Conservation (phyloP, 306 rosid species). For the Malus sieversii region DNA sequence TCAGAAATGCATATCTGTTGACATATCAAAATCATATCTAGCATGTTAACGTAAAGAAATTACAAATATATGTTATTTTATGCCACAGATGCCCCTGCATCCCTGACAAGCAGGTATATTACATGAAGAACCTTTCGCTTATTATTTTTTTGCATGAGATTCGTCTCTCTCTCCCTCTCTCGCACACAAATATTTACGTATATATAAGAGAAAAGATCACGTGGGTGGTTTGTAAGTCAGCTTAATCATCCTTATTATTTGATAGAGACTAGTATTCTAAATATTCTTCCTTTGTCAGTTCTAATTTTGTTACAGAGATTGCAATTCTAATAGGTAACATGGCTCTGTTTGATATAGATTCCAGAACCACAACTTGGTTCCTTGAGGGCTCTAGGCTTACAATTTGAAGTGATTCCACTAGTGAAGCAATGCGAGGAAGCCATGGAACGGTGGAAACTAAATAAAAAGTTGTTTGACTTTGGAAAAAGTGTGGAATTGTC, state of each 20-base stretch:
- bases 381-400: constrained; percentile 63
- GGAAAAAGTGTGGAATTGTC: constrained; percentile 55
- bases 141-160: neutral
- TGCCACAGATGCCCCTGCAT: neutral
- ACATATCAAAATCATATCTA: neutral
- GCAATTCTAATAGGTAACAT: constrained; percentile 12
- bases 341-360: constrained; percentile 44
- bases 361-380: constrained; percentile 54
- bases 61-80: neutral
- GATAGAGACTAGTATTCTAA: neutral
- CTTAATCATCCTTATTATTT: neutral
- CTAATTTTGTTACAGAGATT: neutral
- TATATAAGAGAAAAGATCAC: neutral
- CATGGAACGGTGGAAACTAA: constrained; percentile 48
- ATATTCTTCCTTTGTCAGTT: neutral
- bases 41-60: neutral
- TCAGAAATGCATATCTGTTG: neutral
- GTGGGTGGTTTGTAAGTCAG: neutral
- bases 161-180: neutral
- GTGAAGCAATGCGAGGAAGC: constrained; percentile 77
- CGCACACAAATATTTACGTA: too few relatives aligned
- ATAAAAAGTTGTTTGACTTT: constrained; percentile 40
- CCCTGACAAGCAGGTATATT: neutral
- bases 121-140: neutral
- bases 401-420: constrained; percentile 63